These are phyloP conservation scores for Rubroboletus pulcherrimus DNA, from an alignment of 768 basidiomycete species.

Conservation along the genomic window DNA sequence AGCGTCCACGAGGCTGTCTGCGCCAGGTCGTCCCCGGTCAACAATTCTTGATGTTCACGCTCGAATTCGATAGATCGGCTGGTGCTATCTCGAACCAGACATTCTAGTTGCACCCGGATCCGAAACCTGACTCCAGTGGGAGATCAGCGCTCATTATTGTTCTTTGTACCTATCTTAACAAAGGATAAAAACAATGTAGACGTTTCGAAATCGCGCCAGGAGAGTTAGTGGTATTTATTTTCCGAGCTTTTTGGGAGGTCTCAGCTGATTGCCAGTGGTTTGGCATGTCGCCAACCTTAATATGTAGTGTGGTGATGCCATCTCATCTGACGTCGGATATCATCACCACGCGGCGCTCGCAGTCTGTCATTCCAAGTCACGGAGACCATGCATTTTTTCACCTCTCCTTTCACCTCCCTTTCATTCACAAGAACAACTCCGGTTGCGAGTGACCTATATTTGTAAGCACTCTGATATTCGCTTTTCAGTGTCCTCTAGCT, in stretches of 20 bases:
- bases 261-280: too few species aligned
- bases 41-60: too few species aligned
- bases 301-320: neutral
- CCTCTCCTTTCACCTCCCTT: slow-evolving; percentile 6
- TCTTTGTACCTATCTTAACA: neutral
- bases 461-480: neutral
- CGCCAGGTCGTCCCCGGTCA: too few species aligned
- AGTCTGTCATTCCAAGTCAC: neutral
- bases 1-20: too few species aligned
- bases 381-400: neutral
- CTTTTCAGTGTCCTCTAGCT: neutral
- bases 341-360: neutral
- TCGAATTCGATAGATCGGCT: too few species aligned
- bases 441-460: neutral
- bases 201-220: neutral
- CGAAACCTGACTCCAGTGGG: neutral
- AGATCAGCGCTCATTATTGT: neutral
- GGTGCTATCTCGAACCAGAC: neutral
- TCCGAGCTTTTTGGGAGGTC: neutral
- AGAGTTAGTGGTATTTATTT: neutral
- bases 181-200: neutral
- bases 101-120: too few species aligned
- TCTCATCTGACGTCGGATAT: slow-evolving; percentile 6
- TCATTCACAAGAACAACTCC: neutral
- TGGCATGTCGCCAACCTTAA: neutral